Evolutionary conservation across 768 basidiomycete species (phyloP).

Genomic region (Lentinus brumalis): DNA sequence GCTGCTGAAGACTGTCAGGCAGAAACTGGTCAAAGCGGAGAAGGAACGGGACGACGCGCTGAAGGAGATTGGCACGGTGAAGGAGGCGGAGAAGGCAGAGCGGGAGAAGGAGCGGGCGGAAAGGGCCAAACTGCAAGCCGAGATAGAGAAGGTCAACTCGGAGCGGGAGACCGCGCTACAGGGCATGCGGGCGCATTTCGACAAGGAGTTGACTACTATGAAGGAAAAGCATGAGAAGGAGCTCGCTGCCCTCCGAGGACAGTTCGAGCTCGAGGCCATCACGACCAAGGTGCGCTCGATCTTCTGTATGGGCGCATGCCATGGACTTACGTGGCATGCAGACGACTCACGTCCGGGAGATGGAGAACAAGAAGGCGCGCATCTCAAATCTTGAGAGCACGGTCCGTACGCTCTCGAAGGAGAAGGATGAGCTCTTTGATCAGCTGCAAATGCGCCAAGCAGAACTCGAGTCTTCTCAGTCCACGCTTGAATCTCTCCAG

Average conservation of each 20-base stretch:
- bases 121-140: conserved; percentile 54
- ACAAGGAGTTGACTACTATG: conserved; percentile 62
- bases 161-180: conserved; percentile 65
- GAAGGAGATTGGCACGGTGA: conserved; percentile 54
- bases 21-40: conserved; percentile 96
- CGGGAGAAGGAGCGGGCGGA: conserved; percentile 55
- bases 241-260: conserved; percentile 57
- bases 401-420: conserved; percentile 65
- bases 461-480: conserved; percentile 82
- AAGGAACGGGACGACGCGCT: conserved; percentile 85
- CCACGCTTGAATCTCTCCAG: conserved; percentile 72
- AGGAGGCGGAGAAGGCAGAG: conserved; percentile 56
- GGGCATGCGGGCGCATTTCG: conserved; percentile 67
- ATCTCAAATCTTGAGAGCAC: conserved; percentile 72
- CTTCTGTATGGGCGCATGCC: too few relatives aligned
- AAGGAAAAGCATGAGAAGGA: conserved; percentile 81
- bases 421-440: conserved; percentile 84
- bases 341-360: conserved; percentile 70
- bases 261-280: conserved; percentile 77
- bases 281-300: conserved; percentile 60
- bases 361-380: conserved; percentile 57
- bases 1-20: conserved; percentile 90
- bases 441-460: conserved; percentile 86
- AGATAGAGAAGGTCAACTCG: conserved; percentile 59
- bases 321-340: conserved; percentile 30